Conservation (phyloP, 2,329 filamentous ascomycete genomes). For the Dendrostoma leiphaemia region DNA sequence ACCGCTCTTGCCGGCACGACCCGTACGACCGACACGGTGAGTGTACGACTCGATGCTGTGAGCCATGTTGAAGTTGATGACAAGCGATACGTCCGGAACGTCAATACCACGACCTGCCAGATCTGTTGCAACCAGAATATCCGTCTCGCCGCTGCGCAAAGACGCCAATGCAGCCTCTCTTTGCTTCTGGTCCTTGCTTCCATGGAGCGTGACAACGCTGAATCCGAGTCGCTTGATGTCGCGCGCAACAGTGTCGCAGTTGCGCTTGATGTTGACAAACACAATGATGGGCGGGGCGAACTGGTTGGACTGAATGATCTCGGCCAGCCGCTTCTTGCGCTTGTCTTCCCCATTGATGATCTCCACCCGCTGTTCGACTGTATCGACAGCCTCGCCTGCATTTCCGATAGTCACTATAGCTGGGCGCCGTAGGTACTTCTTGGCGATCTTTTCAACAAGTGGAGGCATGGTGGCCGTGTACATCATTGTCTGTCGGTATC, state of each 20-base stretch:
- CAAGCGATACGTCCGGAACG: conserved; percentile 87
- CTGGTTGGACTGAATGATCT: conserved; percentile 78
- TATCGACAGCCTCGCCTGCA: conserved; percentile 92
- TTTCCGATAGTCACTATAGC: conserved; percentile 95
- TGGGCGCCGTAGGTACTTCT: conserved; percentile 89
- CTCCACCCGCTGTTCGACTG: conserved; percentile 95
- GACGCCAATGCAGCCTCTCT: conserved; percentile 86
- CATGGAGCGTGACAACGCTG: conserved; percentile 85
- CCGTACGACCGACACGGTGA: conserved; percentile 93
- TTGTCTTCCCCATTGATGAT: conserved; percentile 89
- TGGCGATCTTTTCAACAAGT: conserved; percentile 90
- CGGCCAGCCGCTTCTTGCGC: conserved; percentile 90
- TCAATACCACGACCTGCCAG: conserved; percentile 97
- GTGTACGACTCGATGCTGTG: conserved; percentile 91
- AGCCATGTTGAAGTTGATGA: conserved; percentile 99
- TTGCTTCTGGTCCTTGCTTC: conserved; percentile 96
- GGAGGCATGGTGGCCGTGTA: conserved; percentile 98
- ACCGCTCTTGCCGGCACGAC: conserved; percentile 95
- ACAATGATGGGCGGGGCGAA: conserved; percentile 93
- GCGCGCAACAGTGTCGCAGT: conserved; percentile 90
- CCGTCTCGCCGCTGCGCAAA: conserved; percentile 75
- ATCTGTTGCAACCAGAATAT: conserved; percentile 94
- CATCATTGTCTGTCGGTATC: conserved; percentile 99
- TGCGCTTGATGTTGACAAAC: conserved; percentile 98
- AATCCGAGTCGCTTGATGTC: conserved; percentile 96